These are phyloP conservation scores for Trichoderma atrobrunneum DNA, from an alignment of 2,329 filamentous ascomycete species.

Conservation along the genomic window DNA sequence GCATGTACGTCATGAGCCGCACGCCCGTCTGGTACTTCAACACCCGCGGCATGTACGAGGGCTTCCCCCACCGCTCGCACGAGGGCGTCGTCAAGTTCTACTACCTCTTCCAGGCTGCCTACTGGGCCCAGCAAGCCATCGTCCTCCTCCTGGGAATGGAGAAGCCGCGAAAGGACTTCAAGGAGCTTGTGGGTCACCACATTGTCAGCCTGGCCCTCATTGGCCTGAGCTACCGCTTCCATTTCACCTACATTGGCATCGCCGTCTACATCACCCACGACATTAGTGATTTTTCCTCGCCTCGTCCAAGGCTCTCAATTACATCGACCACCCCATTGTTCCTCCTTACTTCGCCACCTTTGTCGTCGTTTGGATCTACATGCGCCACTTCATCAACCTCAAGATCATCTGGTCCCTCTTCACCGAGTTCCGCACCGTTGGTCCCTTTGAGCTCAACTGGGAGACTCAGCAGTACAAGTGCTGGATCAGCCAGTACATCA, in stretches of 20 bases:
- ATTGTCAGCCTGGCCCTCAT: constrained; percentile 85
- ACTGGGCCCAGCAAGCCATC: constrained; percentile 93
- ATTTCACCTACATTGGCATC: constrained; percentile 93
- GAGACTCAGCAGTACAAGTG: constrained; percentile 75
- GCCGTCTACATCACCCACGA: constrained; percentile 95
- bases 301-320: constrained; percentile 88
- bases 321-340: constrained; percentile 76
- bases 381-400: constrained; percentile 82
- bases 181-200: constrained; percentile 88
- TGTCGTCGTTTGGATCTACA: constrained; percentile 81
- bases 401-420: constrained; percentile 72
- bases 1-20: constrained; percentile 84
- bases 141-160: constrained; percentile 84
- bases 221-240: constrained; percentile 84
- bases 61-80: constrained; percentile 79
- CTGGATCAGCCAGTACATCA: constrained; percentile 65
- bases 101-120: constrained; percentile 89
- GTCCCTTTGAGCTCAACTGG: constrained; percentile 75
- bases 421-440: constrained; percentile 71
- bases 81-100: constrained; percentile 87
- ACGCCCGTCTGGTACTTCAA: constrained; percentile 98
- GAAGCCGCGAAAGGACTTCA: constrained; percentile 92
- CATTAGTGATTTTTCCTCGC: constrained; percentile 95
- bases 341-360: constrained; percentile 82
- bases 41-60: constrained; percentile 83